Evolutionary conservation across 1,139 yeast genomes (phyloP), one percentile per base, ranked within the genome.

Genomic region (Sporopachydermia cereana): DNA sequence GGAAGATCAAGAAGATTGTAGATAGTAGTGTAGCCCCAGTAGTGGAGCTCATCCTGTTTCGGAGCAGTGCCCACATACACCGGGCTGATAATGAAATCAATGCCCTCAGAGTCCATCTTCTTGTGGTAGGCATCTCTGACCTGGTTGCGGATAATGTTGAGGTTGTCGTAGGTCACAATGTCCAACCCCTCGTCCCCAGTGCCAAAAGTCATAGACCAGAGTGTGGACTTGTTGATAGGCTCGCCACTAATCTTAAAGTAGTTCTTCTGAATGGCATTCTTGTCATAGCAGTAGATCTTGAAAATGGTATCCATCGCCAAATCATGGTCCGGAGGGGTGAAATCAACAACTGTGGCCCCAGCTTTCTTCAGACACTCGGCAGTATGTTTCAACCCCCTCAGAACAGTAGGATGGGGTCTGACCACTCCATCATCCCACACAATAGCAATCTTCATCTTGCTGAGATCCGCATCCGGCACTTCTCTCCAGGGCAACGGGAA

Each of bases 1-100:
- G 86, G 83, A 54, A 76, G 67, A 57, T 80, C 86, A 51, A 79
- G 61, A 46, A 79, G 57, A 57, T 79, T 80, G 68, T 73, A 79
- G 51, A 79, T 67, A 1, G 83, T 61, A 5, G 86, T 79, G 63
- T 81, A 82, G 4, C 84, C 80, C 86, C 86, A 79, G 59, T 79
- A 78, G 56, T 72, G 73, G 14, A 77, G 71, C 45, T 72, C 70
- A 43, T 72, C 77, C 12, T 77, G 71, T 43, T 68, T 71, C 16
- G 85, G 83, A 7, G 85, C 83, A 46, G 76, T 80, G 50, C 79
- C 79, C 51, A 69, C 71, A 58, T 77, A 76, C 3, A 77, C 67
- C 45, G 86, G 86, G 44, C 78, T 67, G 43, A 80, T 62, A 47
- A 80, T 69, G 56, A 77, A 75, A 55, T 79, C 85, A 44, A 79